Conservation (phyloP, 768 basidiomycete genomes). For the Piloderma croceum region DNA sequence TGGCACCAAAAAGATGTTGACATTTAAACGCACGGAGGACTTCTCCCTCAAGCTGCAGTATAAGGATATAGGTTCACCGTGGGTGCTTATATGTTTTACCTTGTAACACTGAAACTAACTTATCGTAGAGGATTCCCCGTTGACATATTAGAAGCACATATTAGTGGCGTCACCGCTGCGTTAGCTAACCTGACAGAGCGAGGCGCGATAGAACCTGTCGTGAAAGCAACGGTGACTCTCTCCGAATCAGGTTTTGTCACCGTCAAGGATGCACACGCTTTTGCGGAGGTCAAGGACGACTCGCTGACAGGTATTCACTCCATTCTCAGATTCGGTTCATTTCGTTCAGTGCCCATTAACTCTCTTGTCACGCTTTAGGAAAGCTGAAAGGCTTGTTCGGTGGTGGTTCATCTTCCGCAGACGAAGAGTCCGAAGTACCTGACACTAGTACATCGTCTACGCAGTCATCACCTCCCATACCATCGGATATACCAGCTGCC, state of each 20-base stretch:
- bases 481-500: conserved; percentile 23
- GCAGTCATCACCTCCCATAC: conserved; percentile 27
- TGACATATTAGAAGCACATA: conserved; percentile 66
- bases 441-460: conserved; percentile 31
- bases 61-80: conserved; percentile 59
- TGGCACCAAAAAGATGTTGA: conserved; percentile 80
- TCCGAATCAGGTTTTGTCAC: conserved; percentile 85
- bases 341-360: conserved; percentile 8
- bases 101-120: conserved; percentile 6
- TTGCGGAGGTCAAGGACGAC: conserved; percentile 78
- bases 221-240: conserved; percentile 79
- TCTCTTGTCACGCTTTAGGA: conserved; percentile 34
- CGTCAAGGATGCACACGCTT: conserved; percentile 71
- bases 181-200: conserved; percentile 78
- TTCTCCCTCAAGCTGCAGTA: conserved; percentile 77
- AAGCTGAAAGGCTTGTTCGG: conserved; percentile 89
- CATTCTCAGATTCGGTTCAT: background rate
- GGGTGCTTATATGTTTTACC: conserved; percentile 23
- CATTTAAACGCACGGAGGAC: conserved; percentile 81
- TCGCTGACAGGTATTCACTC: conserved; percentile 56
- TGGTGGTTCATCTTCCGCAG: conserved; percentile 40
- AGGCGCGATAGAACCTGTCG: conserved; percentile 73
- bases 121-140: conserved; percentile 63
- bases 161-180: conserved; percentile 70
- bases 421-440: conserved; percentile 32